These are phyloP conservation scores for Cadophora malorum DNA, from an alignment of 2,329 filamentous ascomycete genomes.

Conservation along the genomic window DNA sequence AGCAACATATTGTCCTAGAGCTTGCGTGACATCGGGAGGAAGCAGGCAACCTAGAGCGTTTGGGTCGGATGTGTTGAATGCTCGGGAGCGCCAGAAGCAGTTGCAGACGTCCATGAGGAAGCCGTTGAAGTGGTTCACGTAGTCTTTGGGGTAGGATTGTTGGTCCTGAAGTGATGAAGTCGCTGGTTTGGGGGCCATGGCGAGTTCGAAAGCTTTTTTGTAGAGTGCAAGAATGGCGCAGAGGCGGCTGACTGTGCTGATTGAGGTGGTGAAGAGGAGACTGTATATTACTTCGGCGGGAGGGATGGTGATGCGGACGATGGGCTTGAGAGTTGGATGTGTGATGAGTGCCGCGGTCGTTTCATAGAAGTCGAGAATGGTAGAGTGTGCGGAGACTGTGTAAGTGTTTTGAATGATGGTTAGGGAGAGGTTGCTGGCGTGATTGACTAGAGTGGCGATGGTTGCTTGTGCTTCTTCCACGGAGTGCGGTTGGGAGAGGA, in stretches of 20 bases:
- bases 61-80: conserved; percentile 69
- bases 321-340: conserved; percentile 55
- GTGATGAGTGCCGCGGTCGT: conserved; percentile 62
- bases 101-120: conserved; percentile 90
- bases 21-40: conserved; percentile 51
- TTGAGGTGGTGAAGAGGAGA: conserved; percentile 69
- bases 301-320: conserved; percentile 72
- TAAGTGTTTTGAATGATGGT: conserved; percentile 62
- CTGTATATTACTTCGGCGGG: conserved; percentile 72
- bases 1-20: conserved; percentile 56
- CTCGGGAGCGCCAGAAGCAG: conserved; percentile 77
- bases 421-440: conserved; percentile 62
- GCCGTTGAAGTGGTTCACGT: conserved; percentile 77
- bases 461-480: conserved; percentile 30
- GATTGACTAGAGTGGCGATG: conserved; percentile 52
- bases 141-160: conserved; percentile 59
- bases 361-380: conserved; percentile 75
- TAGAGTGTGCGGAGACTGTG: conserved; percentile 55
- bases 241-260: conserved; percentile 70
- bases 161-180: conserved; percentile 35
- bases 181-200: conserved; percentile 54
- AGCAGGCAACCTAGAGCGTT: conserved; percentile 62
- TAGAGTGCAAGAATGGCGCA: conserved; percentile 74
- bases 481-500: conserved; percentile 50
- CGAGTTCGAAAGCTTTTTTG: conserved; percentile 75